Evolutionary conservation across 2,329 filamentous ascomycete genomes (phyloP), one percentile per base, ranked within the genome.

Genomic region (Gnomoniopsis sp.): DNA sequence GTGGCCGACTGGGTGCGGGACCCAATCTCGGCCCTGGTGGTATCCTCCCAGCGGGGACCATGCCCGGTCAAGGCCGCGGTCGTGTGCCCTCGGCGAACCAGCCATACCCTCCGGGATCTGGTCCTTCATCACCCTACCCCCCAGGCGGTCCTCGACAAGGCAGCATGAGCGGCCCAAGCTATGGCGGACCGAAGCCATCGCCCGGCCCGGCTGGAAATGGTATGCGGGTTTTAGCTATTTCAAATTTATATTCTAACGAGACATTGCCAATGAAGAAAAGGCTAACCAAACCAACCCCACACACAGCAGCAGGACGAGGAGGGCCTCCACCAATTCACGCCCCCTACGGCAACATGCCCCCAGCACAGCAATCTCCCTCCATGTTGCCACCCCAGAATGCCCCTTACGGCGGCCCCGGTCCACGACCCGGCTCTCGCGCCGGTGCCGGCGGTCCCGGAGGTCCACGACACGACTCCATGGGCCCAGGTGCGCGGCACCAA

Each of bases 1-100:
- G 44, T 15, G 46, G 65, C 62, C 58, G 58, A 23, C 49, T 36
- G 3, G 51, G 65, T 19, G 66, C 67, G 21, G 67, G 65, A 17
- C 57, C 57, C 34, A 62, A 53, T 21, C 47, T 62, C 23, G 57
- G 33, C 3, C 60, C 60, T 8, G 60, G 57, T 23, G 44, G 44
- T 14, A 11, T 26, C 3, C 38, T 58, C 11, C 11, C 53, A 8
- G 56, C 57, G n/a, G 59, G 46, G 3, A 62, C 59, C 36, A 53
- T 57, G 38, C 59, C 53, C 11, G 53, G 49, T 72, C 49, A 53
- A 50, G 58, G 38, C 23, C 76, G 77, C 11, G 73, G 72, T 41
- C 78, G 79, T 50, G 69, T 76, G 17, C 66, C 70, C 12, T 79
- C 78, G 11, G 71, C 73, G 17, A 77, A 78, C 19, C 33, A 71